phyloP scores from a whole-genome alignment of 2,329 filamentous ascomycete genomes.

The Colletotrichum shisoi region DNA sequence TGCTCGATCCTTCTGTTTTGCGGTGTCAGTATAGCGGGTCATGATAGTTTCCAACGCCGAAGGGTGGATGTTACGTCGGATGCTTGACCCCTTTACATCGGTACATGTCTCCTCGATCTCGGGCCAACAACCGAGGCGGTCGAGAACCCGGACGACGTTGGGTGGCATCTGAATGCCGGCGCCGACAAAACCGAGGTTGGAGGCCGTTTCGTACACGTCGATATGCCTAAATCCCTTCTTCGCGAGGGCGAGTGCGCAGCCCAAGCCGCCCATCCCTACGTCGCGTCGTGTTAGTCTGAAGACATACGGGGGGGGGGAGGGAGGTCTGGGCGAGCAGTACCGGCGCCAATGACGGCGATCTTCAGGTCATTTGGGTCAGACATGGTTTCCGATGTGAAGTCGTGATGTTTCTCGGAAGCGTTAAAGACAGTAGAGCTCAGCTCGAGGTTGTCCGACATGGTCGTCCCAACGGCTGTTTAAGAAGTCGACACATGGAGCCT shows the following conservation, averaged over 20 bases:
- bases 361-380: constrained; percentile 49
- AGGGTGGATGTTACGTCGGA: constrained; percentile 60
- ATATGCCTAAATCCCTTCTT: constrained; percentile 79
- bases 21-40: constrained; percentile 19
- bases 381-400: constrained; percentile 41
- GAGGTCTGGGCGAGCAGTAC: constrained; percentile 45
- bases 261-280: constrained; percentile 79
- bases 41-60: no score
- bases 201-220: constrained; percentile 76
- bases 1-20: constrained; percentile 67
- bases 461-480: constrained; percentile 18
- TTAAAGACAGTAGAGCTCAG: constrained; percentile 12
- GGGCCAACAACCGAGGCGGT: constrained; percentile 75
- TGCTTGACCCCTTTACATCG: constrained; percentile 74
- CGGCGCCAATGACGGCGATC: constrained; percentile 59
- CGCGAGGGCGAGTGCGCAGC: constrained; percentile 74
- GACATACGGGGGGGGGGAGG: neutral
- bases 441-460: neutral
- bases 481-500: constrained; percentile 32
- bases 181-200: constrained; percentile 79
- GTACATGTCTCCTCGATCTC: constrained; percentile 75
- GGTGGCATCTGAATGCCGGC: constrained; percentile 86
- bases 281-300: constrained; percentile 13
- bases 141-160: constrained; percentile 80
- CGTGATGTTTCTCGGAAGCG: constrained; percentile 10